Base-by-base conservation (phyloP, 2,329 filamentous ascomycete genomes). In the Setomelanomma holmii region DNA sequence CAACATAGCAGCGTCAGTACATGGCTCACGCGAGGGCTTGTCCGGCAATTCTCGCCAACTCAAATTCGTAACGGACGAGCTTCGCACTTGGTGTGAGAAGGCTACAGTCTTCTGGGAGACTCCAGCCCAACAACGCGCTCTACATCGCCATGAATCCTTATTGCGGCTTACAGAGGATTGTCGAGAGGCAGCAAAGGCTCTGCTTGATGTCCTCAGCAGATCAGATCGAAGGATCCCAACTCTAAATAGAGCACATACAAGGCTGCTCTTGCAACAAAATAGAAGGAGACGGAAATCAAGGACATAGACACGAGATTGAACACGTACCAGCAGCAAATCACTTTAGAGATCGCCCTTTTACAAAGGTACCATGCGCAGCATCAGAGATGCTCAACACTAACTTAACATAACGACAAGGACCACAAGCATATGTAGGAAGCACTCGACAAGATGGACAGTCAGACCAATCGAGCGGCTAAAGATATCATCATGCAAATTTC, bases 211-310 rank as follows among this genome's bases (percentile, higher is more conserved):
- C 22, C 47, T 23, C 48, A 40, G 39, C 8, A 5, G 2, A 49
- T 43, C 19, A 22, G 22, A 36, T 36, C 45, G 14, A 55, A 52
- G 21, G 35, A 42, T 10, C 16, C 41, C 1, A 17, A 21, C 7
- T 52, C 53, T 6, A 49, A 45, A 42, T 49, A 44, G 53, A 41
- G 41, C 19, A 49, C 44, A 19, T 51, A 51, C 17, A 33, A 36
- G 3, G 39, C 48, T 21, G 49, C 53, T 10, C 43, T 55, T 14
- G 24, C 44, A n/a, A 36, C 19, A 5, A 22, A 30, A 10, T 49
- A 40, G 53, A 48, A 49, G 17, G 39, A 51, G 24, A 2, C 27
- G 2, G 42, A 35, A 17, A 39, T 55, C 24, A 34, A 49, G 12
- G 38, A 21, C 3, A 41, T 58, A 40, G 35, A 55, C 17, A 52